Evolutionary conservation across 2,329 filamentous ascomycete species (phyloP), one percentile per base, ranked within the genome.

Genomic region (Aureobasidium sp.): DNA sequence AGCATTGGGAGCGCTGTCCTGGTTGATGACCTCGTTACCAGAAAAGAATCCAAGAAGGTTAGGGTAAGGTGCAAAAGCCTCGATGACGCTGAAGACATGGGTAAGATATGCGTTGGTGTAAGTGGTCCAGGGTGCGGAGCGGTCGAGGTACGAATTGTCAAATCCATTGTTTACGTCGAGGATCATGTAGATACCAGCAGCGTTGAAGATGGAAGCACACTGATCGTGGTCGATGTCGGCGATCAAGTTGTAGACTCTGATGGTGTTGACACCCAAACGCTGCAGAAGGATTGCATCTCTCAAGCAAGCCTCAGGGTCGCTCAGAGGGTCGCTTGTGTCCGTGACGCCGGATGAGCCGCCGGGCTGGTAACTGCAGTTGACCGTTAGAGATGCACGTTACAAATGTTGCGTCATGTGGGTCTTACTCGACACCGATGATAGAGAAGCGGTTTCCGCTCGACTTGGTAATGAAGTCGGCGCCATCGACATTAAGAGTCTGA

Each of bases 31-130:
- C 72, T 88, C 86, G 69, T 89, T 88, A 39, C 83, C 86, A 32
- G 83, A 78, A 71, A 89, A 86, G 77, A 88, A 88, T 42, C 80
- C 86, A 30, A 88, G 76, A 2, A 81, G 81, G 72, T 88, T 88
- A 62, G 84, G 83, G 73, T 84, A 88, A 67, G 77, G 73, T 71
- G 86, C 86, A 78, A 88, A 88, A 6, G 82, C 82, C 71, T 88
- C 85, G 41, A 88, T 81, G 41, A 87, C 78, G 63, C 79, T 77
- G 68, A 86, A 87, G 65, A 85, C 79, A 66, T 84, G 81, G 61
- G 75, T 72, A 62, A 86, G 77, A 69, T 86, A 86, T 54, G 73
- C 76, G 42, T 72, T 72, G 64, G 78, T 79, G 75, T 86, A 87
- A 32, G 79, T 81, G 44, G 76, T 76, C 70, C 73, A 75, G 13